phyloP scores from a whole-genome alignment of 805 yeast genomes.

The Zygosaccharomyces bisporus region DNA sequence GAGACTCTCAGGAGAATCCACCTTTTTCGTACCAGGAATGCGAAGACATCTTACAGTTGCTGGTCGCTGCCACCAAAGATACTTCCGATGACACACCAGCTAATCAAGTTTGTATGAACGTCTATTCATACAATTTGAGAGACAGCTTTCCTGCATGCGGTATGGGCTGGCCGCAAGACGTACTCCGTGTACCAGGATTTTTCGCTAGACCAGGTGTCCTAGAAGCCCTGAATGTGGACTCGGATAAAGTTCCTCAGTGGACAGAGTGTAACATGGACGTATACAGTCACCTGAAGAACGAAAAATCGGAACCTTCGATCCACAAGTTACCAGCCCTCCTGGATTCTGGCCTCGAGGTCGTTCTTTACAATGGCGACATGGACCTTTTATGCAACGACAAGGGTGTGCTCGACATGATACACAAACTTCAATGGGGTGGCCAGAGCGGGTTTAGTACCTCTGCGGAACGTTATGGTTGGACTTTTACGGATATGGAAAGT shows the following conservation, averaged over 20 bases:
- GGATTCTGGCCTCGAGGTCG: slow-evolving; percentile 50
- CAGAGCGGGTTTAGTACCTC: slow-evolving; percentile 34
- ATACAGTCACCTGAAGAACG: slow-evolving; percentile 47
- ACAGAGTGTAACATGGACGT: slow-evolving; percentile 71
- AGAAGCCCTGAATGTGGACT: slow-evolving; percentile 48
- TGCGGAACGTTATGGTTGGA: slow-evolving; percentile 42
- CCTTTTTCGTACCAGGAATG: slow-evolving; percentile 41
- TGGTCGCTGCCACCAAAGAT: slow-evolving; percentile 32
- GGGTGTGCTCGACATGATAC: slow-evolving; percentile 68
- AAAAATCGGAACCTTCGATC: slow-evolving; percentile 55
- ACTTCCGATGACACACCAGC: slow-evolving; percentile 15
- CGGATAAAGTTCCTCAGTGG: slow-evolving; percentile 50
- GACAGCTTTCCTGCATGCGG: slow-evolving; percentile 88
- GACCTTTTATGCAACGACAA: slow-evolving; percentile 83
- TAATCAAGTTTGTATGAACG: slow-evolving; percentile 61
- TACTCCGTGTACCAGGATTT: slow-evolving; percentile 51
- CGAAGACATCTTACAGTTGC: slow-evolving; percentile 40
- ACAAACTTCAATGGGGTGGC: slow-evolving; percentile 63
- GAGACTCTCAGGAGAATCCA: slow-evolving; percentile 15
- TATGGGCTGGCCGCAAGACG: slow-evolving; percentile 81
- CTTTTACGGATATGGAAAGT: slow-evolving; percentile 18
- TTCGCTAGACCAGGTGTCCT: slow-evolving; percentile 47
- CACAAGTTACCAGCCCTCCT: slow-evolving; percentile 64
- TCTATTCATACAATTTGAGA: slow-evolving; percentile 70
- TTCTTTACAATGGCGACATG: slow-evolving; percentile 81